Base-by-base conservation (phyloP, 2,329 filamentous ascomycete species). In the Aspergillus sp. region DNA sequence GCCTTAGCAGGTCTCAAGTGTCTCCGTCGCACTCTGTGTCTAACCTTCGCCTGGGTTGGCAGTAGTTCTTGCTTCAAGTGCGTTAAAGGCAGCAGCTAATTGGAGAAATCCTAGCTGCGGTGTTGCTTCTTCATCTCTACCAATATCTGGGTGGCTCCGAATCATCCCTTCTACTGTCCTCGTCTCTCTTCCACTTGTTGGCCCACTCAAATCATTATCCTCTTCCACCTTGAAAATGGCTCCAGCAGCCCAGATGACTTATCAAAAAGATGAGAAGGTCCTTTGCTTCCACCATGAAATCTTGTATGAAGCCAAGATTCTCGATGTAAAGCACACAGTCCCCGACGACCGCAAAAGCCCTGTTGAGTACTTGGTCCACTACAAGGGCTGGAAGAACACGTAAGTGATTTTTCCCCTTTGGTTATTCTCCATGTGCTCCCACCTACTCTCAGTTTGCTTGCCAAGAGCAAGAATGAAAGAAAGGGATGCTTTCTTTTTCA, bases 371-470 rank as follows among this genome's bases (percentile, higher is more conserved):
- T 90, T 91, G 72, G 90, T 99, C 57, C 95, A 99, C 78, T 99
- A 99, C 82, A 98, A 98, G 78, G 95, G 95, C 71, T 99, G 95
- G 95, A 99, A 99, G 83, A 93, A 94, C 76, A 97, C 92, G 84
- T 90, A 80, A 79, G 87, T 87, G 60, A 29, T 53, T 67, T 47
- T 56, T 63, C 59, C 32, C 31, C 63, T 63, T 58, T 55, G 50
- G 16, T 50, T 55, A 54, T 32, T 18, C 46, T 31, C 32, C 26
- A 52, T 51, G 31, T 11, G 29, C n/a, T 3, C 22, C 24, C 18
- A 16, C 24, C 49, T 22, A 49, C 2, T 42, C 16, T 11, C 32
- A 47, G 16, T 3, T 24, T 11, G 24, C 22, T 20, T 26, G 49
- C 45, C 4, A 2, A 2, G 45, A 24, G 12, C 45, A 14, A 47